phyloP scores from a whole-genome alignment of 371 early-diverging fungal genomes.

The Mortierella sp. region DNA sequence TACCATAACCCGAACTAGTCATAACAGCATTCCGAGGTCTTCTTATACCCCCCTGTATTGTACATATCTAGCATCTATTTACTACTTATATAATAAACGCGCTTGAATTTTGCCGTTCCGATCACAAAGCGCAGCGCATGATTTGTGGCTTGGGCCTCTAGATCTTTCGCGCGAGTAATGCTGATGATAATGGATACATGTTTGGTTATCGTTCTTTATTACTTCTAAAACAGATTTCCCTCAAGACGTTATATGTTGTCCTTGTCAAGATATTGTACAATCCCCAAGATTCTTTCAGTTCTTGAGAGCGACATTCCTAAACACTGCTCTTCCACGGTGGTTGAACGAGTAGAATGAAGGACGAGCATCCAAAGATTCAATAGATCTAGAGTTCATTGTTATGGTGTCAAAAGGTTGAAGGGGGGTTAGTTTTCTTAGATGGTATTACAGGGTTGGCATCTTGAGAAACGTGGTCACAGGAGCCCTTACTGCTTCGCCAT shows the following conservation, averaged over 20 bases:
- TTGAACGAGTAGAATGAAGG: slow-evolving; percentile 75
- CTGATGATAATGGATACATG: too few relatives aligned
- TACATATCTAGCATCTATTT: background rate
- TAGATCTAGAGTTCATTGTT: slow-evolving; percentile 60
- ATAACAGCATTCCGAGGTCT: background rate
- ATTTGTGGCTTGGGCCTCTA: too few relatives aligned
- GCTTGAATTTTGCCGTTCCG: background rate
- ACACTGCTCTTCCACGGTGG: slow-evolving; percentile 65
- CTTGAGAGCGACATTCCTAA: slow-evolving; percentile 39
- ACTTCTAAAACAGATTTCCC: background rate
- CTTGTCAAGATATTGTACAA: slow-evolving; percentile 5
- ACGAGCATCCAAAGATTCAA: slow-evolving; percentile 74
- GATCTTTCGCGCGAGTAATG: too few relatives aligned
- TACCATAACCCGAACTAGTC: background rate
- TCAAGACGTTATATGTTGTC: background rate
- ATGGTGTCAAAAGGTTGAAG: background rate
- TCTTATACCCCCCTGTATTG: background rate
- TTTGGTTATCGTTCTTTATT: background rate
- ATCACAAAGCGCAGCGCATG: too few relatives aligned
- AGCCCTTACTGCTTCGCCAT: slow-evolving; percentile 72
- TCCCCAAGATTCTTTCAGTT: slow-evolving; percentile 5
- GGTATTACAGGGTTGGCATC: too few relatives aligned
- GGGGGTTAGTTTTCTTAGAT: background rate
- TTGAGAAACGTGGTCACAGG: background rate
- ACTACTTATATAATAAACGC: background rate